Evolutionary conservation across 225 moss, liverwort and hornwort species (phyloP).

Genomic region (Physcomitrium patens): DNA sequence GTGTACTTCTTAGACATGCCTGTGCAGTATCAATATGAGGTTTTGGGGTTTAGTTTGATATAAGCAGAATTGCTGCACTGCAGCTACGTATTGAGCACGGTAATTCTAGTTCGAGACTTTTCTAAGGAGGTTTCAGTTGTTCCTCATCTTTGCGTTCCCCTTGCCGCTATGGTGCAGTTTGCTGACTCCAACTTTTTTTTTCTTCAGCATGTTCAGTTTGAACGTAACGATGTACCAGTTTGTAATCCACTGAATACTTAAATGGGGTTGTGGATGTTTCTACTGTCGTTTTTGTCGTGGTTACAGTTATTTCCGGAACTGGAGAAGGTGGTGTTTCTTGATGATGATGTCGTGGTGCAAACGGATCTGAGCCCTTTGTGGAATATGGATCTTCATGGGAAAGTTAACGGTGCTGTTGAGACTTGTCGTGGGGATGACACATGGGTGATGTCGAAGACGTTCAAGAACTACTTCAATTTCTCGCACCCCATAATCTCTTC

Average conservation of each 20-base stretch:
- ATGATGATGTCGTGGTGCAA: constrained; percentile 98
- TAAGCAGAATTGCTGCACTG: no score
- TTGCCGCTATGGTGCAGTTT: no score
- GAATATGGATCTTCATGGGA: constrained; percentile 90
- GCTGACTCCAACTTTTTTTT: no score
- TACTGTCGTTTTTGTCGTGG: constrained; percentile 1
- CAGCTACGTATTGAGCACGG: no score
- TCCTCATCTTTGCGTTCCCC: no score
- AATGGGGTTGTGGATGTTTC: no score
- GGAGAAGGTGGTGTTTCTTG: constrained; percentile 94
- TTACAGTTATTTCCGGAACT: constrained; percentile 90
- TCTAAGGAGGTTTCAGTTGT: no score
- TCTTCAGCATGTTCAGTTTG: no score
- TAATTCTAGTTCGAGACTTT: no score
- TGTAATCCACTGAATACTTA: neutral
- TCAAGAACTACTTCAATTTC: constrained; percentile 98
- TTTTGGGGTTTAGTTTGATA: no score
- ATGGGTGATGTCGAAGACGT: constrained; percentile 95
- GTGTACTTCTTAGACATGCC: no score
- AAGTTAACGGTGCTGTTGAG: constrained; percentile 97
- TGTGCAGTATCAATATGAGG: no score
- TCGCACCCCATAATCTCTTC: constrained; percentile 82
- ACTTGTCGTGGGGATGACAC: constrained; percentile 94
- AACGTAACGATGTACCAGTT: neutral
- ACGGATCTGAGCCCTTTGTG: constrained; percentile 77